These are phyloP conservation scores for Alnus glutinosa DNA, from an alignment of 306 rosid genomes.

Conservation along the genomic window DNA sequence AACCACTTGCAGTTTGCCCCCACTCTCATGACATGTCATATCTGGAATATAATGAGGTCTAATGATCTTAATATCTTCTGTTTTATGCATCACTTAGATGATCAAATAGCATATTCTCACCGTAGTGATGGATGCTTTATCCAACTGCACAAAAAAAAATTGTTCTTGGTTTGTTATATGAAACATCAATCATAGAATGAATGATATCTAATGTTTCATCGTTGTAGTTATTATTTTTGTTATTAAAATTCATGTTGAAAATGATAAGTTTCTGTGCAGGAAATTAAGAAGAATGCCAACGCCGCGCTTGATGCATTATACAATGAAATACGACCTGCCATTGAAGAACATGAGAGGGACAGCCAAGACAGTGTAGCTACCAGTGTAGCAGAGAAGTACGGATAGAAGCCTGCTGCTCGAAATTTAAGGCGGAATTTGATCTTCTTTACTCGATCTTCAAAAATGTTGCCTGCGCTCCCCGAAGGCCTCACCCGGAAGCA, in stretches of 20 bases:
- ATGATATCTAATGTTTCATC: neutral
- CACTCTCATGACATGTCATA: no score
- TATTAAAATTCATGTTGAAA: constrained; percentile 11
- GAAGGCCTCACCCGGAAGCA: constrained; percentile 34
- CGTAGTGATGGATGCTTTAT: neutral
- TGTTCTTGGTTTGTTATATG: neutral
- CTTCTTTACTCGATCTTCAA: constrained; percentile 68
- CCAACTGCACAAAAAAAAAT: neutral
- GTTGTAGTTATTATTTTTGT: neutral
- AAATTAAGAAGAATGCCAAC: constrained; percentile 56
- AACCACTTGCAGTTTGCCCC: no score
- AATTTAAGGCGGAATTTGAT: constrained; percentile 83
- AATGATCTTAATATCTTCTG: no score
- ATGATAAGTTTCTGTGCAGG: constrained; percentile 41
- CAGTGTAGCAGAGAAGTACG: constrained; percentile 91
- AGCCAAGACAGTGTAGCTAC: constrained; percentile 91
- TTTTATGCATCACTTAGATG: no score
- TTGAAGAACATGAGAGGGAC: constrained; percentile 95
- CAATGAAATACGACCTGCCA: constrained; percentile 92
- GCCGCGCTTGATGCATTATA: constrained; percentile 68
- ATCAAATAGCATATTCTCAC: no score
- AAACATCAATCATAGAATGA: neutral
- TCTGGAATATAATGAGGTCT: no score
- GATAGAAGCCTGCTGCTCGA: constrained; percentile 82
- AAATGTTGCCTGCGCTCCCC: constrained; percentile 55